Base-by-base conservation (phyloP, 139 green algal species). In the Micractinium sp. region DNA sequence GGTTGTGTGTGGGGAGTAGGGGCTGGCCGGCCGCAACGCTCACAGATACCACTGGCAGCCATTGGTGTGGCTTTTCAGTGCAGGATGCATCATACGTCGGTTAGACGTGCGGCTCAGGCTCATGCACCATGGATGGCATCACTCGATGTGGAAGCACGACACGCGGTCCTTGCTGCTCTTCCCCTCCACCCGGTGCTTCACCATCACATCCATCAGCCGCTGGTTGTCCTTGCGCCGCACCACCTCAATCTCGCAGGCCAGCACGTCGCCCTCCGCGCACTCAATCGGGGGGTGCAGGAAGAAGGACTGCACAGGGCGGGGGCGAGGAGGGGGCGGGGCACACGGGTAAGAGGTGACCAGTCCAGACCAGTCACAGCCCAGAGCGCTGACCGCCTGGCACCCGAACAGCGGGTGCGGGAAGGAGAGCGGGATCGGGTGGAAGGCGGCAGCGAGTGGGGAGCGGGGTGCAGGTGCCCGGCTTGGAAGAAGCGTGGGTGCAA, bases 201-300 rank as follows among this genome's bases (percentile, higher is more conserved):
- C 76, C 20, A 69, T 38, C 35, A 96, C 92, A 33, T 94, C 90
- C 91, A 99, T 95, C 86, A 99, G 94, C 71, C 71, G 69, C 69
- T 82, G 85, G 71, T 88, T 81, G 85, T 81, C 85, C 85, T 81
- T 82, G 71, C 85, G 85, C 71, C 85, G 85, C 61, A 81, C 78
- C 61, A 90, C 86, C 47, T 92, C 87, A 31, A 99, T 88, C 2
- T 82, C 75, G 61, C 92, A 88, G 0, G 85, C 81, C 36, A 99
- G 60, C 3, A 27, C 82, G 88, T 97, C 95, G 3, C 92, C 93
- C 18, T 92, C 82, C 2, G 74, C 82, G 38, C 90, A 95, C n/a
- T 96, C 88, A 41, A 99, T 89, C 15, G 94, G 85, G 13, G 97
- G 97, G 84, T 97, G 88, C 66, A 98, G 78, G 61, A 93, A 93